Conservation (phyloP, 768 basidiomycete genomes). For the Hemileccinum impolitum region DNA sequence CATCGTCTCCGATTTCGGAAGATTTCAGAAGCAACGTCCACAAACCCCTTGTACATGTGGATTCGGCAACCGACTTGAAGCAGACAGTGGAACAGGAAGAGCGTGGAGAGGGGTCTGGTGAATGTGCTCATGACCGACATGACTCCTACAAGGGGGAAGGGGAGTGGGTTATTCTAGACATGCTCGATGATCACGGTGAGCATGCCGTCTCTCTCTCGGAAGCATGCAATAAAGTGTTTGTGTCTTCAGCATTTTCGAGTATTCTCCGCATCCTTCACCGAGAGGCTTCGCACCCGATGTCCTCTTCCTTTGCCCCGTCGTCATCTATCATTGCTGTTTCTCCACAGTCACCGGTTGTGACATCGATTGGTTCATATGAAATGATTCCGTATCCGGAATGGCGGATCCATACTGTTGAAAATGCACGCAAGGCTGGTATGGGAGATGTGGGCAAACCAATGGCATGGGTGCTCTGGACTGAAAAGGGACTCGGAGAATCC, state of each 20-base stretch:
- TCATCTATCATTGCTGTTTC: constrained; percentile 57
- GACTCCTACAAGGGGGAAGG: constrained; percentile 22
- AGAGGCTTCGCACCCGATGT: constrained; percentile 31
- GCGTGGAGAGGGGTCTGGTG: not conserved
- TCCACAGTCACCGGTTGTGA: constrained; percentile 23
- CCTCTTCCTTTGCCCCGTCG: constrained; percentile 42
- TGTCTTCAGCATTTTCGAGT: constrained; percentile 40
- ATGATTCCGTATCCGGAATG: constrained; percentile 65
- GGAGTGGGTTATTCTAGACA: constrained; percentile 53
- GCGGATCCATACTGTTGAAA: constrained; percentile 47
- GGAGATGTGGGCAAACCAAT: constrained; percentile 55
- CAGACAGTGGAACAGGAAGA: constrained; percentile 4
- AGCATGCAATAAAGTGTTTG: not conserved
- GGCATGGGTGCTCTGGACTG: constrained; percentile 42
- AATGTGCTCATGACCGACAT: not conserved
- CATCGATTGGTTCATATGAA: constrained; percentile 28
- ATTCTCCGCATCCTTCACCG: constrained; percentile 55
- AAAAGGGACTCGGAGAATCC: constrained; percentile 18
- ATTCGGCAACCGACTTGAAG: not conserved
- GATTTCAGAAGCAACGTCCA: constrained; percentile 4
- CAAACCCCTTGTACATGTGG: not conserved
- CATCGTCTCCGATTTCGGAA: constrained; percentile 26
- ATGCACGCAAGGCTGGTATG: constrained; percentile 55
- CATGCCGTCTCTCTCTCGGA: not conserved
- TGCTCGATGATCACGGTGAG: constrained; percentile 46